Conservation (phyloP, 352 stramenopile genomes). For the Plasmopara viticola region DNA sequence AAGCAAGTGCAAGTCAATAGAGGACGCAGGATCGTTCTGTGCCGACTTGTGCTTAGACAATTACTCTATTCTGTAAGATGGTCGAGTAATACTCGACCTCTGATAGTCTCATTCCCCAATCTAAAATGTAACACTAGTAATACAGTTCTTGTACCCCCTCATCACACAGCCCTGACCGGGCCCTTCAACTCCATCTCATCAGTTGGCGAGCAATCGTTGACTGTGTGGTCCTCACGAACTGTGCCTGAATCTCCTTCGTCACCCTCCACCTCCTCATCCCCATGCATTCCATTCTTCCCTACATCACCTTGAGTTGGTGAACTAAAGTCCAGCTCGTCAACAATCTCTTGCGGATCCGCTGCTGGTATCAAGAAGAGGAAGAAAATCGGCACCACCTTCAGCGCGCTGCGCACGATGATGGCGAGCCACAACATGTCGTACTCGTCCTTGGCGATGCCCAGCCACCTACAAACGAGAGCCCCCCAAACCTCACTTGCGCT, state of each 20-base stretch:
- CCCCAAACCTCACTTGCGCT: conserved; percentile 92
- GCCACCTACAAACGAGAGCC: conserved; percentile 78
- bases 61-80: conserved; percentile 7
- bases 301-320: conserved; percentile 12
- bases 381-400: conserved; percentile 88
- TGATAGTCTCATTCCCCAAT: conserved; percentile 6
- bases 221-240: conserved; percentile 40
- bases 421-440: conserved; percentile 91
- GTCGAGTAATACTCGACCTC: not conserved
- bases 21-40: not conserved
- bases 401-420: conserved; percentile 86
- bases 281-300: conserved; percentile 8
- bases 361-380: conserved; percentile 82
- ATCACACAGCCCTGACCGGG: no score
- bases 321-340: conserved; percentile 62
- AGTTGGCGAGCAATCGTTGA: conserved; percentile 30
- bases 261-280: conserved; percentile 18
- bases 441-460: conserved; percentile 87
- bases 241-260: conserved; percentile 30
- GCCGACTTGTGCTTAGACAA: no score
- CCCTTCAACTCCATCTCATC: conserved; percentile 16
- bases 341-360: conserved; percentile 70
- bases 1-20: conserved; percentile 12
- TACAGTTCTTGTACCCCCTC: no score
- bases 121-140: conserved; percentile 20